Base-by-base conservation (phyloP, 305 asterid genomes). In the Fraxinus nigra region DNA sequence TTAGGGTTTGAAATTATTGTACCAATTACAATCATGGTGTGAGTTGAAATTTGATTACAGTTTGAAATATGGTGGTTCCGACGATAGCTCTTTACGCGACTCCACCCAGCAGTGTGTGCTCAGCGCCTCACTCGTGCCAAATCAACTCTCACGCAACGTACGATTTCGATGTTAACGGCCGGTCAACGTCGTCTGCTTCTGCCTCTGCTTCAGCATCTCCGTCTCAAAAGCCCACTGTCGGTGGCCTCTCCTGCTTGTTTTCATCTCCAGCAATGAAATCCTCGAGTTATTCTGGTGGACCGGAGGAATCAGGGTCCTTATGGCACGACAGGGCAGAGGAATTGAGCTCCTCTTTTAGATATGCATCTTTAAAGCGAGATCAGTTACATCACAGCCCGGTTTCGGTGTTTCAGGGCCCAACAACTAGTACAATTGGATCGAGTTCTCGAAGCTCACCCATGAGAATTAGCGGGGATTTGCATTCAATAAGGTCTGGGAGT, bases 11-110 rank as follows among this genome's bases (percentile, higher is more conserved):
- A 56, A 76, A 28, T 74, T 38, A 1, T 76, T 82, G 72, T 40
- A 80, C 33, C 67, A 79, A 63, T 18, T 74, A 10, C 10, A 24
- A 46, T 48, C 24, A 61, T 35, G 0, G 59, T 72, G 24, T 7
- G 46, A 38, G 69, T 77, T 10, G 84, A 75, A 75, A 77, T 65
- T 80, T 37, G 83, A 63, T 56, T 63, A 24, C 40, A 81, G 22
- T 81, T 72, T 26, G 72, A 82, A 72, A 70, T 67, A 90, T 86
- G 90, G 87, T 85, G 81, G 90, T 88, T 82, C 79, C 92, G 78
- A 79, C 98, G 54, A 94, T 94, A 78, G 97, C 97, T 81, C 88
- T 93, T 46, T 93, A 90, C 86, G 90, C 97, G 59, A 93, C 91
- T 82, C 91, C 97, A 28, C 93, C 97, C 61, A 86, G 93, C 83